Conservation (phyloP, 1,284 basidiomycete genomes). For the Boletus semigastroideus region DNA sequence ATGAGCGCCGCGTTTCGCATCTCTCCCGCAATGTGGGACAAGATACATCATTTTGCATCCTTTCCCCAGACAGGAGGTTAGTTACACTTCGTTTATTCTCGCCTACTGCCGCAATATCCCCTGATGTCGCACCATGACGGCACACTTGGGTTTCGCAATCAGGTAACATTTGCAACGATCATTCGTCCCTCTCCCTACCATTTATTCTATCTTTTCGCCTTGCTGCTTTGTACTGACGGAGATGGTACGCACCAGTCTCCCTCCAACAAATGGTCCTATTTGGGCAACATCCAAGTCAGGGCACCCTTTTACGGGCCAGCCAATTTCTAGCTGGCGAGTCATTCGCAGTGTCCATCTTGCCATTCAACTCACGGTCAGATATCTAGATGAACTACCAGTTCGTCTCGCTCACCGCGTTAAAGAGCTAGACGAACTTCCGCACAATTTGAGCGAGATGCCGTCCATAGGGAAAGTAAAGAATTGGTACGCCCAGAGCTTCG, state of each 20-base stretch:
- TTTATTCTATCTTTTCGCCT: neutral
- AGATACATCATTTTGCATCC: slow-evolving; percentile 90
- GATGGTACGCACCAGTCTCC: slow-evolving; percentile 19
- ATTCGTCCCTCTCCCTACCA: neutral
- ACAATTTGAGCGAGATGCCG: slow-evolving; percentile 89
- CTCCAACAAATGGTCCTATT: slow-evolving; percentile 37
- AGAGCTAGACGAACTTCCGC: slow-evolving; percentile 93
- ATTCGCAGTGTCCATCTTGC: neutral
- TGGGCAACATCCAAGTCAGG: slow-evolving; percentile 34
- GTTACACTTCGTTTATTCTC: slow-evolving; percentile 59
- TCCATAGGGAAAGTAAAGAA: slow-evolving; percentile 95
- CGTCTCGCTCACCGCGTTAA: slow-evolving; percentile 95
- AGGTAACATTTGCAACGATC: neutral
- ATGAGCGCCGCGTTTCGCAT: slow-evolving; percentile 61
- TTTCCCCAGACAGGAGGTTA: slow-evolving; percentile 90
- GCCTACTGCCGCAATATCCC: neutral
- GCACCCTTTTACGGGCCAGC: slow-evolving; percentile 32
- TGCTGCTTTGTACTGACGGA: slow-evolving; percentile 7
- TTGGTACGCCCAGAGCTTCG: slow-evolving; percentile 99
- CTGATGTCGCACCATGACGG: neutral
- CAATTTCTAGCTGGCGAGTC: slow-evolving; percentile 29
- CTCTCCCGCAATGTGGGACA: slow-evolving; percentile 83
- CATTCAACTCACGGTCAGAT: neutral
- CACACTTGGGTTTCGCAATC: neutral
- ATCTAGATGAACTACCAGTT: slow-evolving; percentile 73